phyloP scores from a whole-genome alignment of 805 yeast genomes.

The Hanseniaspora mollemarum region DNA sequence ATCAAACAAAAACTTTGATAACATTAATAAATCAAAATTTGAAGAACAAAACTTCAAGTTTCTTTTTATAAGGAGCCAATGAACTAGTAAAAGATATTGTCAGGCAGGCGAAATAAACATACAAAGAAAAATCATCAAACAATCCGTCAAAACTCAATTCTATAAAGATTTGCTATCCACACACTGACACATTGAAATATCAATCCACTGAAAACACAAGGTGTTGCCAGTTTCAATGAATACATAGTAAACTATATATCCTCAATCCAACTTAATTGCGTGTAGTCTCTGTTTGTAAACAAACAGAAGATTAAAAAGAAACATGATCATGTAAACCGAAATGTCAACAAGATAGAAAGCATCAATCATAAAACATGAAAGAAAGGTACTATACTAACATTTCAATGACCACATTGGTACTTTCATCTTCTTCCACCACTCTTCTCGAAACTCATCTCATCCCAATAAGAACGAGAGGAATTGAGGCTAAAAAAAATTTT shows the following conservation, averaged over 20 bases:
- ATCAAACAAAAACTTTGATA: neutral
- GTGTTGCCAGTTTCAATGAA: neutral
- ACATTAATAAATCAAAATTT: neutral
- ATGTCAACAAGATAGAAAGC: neutral
- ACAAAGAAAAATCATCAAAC: neutral
- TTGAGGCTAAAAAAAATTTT: too few species aligned
- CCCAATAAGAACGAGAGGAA: too few species aligned
- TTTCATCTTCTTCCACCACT: neutral
- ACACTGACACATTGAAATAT: constrained; percentile 29
- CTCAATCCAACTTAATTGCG: constrained; percentile 18
- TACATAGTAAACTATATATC: neutral
- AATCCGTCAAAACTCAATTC: neutral
- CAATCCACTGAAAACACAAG: constrained; percentile 9
- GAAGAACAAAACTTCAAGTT: neutral
- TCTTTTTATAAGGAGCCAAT: neutral
- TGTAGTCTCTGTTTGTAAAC: constrained; percentile 3
- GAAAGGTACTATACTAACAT: neutral
- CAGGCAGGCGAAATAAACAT: neutral
- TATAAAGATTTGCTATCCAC: constrained; percentile 22
- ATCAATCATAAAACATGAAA: neutral
- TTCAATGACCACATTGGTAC: neutral
- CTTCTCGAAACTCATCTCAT: neutral
- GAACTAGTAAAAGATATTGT: neutral
- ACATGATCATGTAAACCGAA: neutral
- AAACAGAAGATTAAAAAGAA: neutral